Evolutionary conservation across 352 stramenopile species (phyloP).

Genomic region (Globisporangium recalcitrans): DNA sequence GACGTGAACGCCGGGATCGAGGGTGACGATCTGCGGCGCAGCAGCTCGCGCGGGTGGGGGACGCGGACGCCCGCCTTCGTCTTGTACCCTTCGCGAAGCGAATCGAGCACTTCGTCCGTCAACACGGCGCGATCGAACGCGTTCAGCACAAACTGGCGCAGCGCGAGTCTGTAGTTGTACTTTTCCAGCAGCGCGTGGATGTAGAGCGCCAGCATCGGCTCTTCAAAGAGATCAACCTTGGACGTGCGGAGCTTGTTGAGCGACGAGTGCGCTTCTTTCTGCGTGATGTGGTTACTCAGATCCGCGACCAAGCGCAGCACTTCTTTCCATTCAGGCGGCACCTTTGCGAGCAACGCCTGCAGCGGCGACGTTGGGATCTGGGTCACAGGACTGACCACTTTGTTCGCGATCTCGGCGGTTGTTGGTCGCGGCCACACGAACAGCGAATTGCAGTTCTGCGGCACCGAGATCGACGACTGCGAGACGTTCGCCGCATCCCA

Average conservation of each 20-base stretch:
- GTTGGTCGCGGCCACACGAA: conserved; percentile 69
- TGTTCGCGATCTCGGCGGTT: conserved; percentile 14
- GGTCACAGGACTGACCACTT: conserved; percentile 44
- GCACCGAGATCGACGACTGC: conserved; percentile 74
- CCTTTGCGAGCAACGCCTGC: conserved; percentile 61
- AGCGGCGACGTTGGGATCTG: conserved; percentile 55
- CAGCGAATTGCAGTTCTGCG: conserved; percentile 71
- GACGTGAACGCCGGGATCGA: conserved; percentile 85
- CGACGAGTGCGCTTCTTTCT: conserved; percentile 84
- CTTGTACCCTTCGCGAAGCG: conserved; percentile 48
- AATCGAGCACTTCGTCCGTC: conserved; percentile 76
- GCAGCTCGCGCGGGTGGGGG: conserved; percentile 40
- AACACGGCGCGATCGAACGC: conserved; percentile 68
- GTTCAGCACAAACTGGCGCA: conserved; percentile 85
- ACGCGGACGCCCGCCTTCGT: conserved; percentile 38
- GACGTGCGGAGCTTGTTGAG: conserved; percentile 75
- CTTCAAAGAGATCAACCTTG: conserved; percentile 77
- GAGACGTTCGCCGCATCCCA: conserved; percentile 74
- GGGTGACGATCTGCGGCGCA: conserved; percentile 72
- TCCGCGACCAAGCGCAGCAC: conserved; percentile 73
- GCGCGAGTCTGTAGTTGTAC: conserved; percentile 81
- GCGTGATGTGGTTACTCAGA: conserved; percentile 86
- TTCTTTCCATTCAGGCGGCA: conserved; percentile 73
- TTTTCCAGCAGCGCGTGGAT: conserved; percentile 78
- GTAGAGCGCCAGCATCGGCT: conserved; percentile 76